These are phyloP conservation scores for Wickerhamomyces rabaulensis DNA, from an alignment of 805 yeast species.

Conservation along the genomic window DNA sequence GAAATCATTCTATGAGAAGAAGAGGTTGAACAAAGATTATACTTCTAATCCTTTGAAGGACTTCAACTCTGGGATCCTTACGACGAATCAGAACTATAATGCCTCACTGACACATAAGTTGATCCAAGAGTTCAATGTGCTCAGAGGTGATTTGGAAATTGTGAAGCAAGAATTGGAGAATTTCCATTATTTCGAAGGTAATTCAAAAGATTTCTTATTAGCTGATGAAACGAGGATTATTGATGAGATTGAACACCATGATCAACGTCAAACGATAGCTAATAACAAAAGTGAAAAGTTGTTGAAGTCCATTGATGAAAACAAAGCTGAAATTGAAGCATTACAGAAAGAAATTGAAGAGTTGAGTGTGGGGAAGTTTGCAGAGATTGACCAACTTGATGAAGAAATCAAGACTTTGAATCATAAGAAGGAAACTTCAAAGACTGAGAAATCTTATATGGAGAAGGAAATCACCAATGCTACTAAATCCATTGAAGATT, in stretches of 20 bases:
- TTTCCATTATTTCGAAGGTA: conserved; percentile 34
- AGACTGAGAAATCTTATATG: conserved; percentile 63
- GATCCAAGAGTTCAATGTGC: conserved; percentile 48
- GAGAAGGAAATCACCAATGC: conserved; percentile 53
- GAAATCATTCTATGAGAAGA: conserved; percentile 45
- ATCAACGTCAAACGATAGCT: conserved; percentile 27
- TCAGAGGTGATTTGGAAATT: conserved; percentile 37
- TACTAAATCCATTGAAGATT: conserved; percentile 40
- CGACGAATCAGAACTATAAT: conserved; percentile 32
- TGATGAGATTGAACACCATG: conserved; percentile 39
- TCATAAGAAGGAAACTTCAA: conserved; percentile 39
- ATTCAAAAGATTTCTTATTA: conserved; percentile 37
- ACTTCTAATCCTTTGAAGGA: conserved; percentile 63
- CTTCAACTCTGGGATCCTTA: conserved; percentile 47
- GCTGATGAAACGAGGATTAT: conserved; percentile 41
- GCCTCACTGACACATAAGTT: conserved; percentile 58
- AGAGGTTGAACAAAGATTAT: conserved; percentile 62
- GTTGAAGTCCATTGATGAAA: conserved; percentile 19
- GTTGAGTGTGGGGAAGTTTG: conserved; percentile 21
- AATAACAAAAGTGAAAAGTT: conserved; percentile 27
- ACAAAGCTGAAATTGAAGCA: conserved; percentile 21
- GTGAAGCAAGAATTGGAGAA: conserved; percentile 43
- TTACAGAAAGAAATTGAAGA: conserved; percentile 26
- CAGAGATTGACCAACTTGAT: conserved; percentile 37
- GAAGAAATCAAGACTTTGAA: conserved; percentile 39